Conservation (phyloP, 73 alveolate species). For the Paramecium sexaurelia region DNA sequence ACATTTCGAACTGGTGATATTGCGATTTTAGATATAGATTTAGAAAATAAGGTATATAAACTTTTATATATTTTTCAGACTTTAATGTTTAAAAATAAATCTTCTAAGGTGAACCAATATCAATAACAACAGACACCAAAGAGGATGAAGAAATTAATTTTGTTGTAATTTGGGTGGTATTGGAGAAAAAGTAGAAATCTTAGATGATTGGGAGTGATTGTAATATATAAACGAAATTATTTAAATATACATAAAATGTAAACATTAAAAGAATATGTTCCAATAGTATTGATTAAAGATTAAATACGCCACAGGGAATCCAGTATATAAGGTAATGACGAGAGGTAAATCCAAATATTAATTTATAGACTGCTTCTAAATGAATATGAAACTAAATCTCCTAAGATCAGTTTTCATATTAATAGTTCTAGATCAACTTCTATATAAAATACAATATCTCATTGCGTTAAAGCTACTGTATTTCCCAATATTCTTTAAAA, state of each 20-base stretch:
- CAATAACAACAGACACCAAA: slow-evolving; percentile 9
- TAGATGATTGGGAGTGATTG: not conserved
- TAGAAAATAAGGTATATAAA: slow-evolving; percentile 17
- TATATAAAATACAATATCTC: not conserved
- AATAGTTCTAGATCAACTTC: not conserved
- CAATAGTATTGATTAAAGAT: not conserved
- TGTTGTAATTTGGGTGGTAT: slow-evolving; percentile 40
- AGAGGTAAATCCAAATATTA: not conserved
- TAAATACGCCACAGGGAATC: not conserved
- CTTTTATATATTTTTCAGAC: not conserved
- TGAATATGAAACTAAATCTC: not conserved
- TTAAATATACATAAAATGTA: not conserved
- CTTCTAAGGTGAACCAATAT: not conserved
- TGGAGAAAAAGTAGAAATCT: slow-evolving; percentile 54
- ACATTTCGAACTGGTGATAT: slow-evolving; percentile 39
- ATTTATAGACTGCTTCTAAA: not conserved
- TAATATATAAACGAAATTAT: not conserved
- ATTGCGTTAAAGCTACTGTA: not conserved
- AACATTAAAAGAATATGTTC: not conserved
- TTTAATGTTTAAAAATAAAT: not conserved
- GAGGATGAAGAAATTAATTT: slow-evolving; percentile 43
- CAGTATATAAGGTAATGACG: not conserved
- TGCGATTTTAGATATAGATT: not conserved
- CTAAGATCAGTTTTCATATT: not conserved
- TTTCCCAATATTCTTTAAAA: slow-evolving; percentile 3